phyloP scores from a whole-genome alignment of 1,284 basidiomycete genomes.

The Wolfiporia cocos region DNA sequence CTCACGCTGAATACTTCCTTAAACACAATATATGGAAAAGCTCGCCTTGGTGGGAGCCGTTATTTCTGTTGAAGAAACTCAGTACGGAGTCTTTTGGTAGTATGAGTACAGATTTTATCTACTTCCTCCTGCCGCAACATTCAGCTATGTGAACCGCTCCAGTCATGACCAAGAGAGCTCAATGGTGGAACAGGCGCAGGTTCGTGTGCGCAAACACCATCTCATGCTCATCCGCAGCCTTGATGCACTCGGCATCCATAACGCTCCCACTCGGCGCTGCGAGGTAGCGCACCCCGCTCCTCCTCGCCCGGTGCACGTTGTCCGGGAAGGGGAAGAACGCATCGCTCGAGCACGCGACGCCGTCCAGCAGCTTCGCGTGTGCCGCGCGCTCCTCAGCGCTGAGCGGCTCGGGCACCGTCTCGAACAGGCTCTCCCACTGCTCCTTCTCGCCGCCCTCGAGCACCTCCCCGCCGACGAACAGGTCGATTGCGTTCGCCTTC shows the following conservation, averaged over 20 bases:
- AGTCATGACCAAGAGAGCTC: too few relatives aligned
- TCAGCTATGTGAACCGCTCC: too few relatives aligned
- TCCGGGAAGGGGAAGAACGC: conserved; percentile 99
- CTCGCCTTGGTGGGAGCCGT: too few relatives aligned
- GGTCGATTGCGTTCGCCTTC: conserved; percentile 97
- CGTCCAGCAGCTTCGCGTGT: conserved; percentile 71
- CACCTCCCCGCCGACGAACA: conserved; percentile 89
- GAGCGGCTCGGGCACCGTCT: conserved; percentile 65
- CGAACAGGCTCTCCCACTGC: conserved; percentile 92
- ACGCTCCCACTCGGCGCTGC: conserved; percentile 95
- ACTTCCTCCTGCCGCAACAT: too few relatives aligned
- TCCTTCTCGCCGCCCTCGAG: conserved; percentile 84
- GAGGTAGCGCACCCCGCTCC: conserved; percentile 90
- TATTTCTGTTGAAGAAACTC: too few relatives aligned
- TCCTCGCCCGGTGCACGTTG: conserved; percentile 91
- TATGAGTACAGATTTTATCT: too few relatives aligned
- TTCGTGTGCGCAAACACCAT: conserved; percentile 88
- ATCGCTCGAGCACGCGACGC: conserved; percentile 91
- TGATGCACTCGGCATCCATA: conserved; percentile 95
- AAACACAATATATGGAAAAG: too few relatives aligned
- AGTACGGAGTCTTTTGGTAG: too few relatives aligned
- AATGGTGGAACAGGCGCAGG: conserved; percentile 81
- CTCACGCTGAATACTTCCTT: too few relatives aligned
- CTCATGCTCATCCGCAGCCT: conserved; percentile 86
- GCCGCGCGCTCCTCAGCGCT: conserved; percentile 67